Base-by-base conservation (phyloP, 805 yeast species). In the Soucietia sequanensis region DNA sequence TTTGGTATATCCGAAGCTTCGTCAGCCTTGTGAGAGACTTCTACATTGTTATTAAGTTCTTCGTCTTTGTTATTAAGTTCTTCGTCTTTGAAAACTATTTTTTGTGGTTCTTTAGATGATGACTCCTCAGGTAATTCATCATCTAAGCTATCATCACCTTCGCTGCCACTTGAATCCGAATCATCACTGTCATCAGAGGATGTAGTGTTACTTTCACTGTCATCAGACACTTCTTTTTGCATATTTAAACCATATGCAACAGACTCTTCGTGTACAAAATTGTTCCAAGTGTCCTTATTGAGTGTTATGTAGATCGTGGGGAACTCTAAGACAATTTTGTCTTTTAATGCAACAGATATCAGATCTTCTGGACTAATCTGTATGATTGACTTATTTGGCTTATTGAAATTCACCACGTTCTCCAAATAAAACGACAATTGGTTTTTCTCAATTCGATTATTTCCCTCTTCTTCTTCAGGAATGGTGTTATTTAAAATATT, bases 291-390 rank as follows among this genome's bases (percentile, higher is more conserved):
- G 12, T 31, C 16, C 10, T 38, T 41, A 16, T 38, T 38, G 4
- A 47, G 36, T 1, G 72, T 62, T 1, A 83, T 65, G 37, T 65
- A 70, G 4, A 88, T 63, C 0, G 89, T 81, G 0, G 96, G 95
- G 45, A 75, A 88, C 52, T 88, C 96, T 23, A 87, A 68, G 0
- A 88, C 84, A 0, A 79, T 67, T 37, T 70, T 69, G 23, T 78
- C 78, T 38, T 63, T 61, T n/a, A 88, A 46, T 1, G 67, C 65
- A 16, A 72, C 75, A 0, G 74, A 73, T 2, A 85, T 47, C 15
- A 62, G 38, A n/a, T 44, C 46, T 1, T 48, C 56, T 0, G 54
- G 34, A 14, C 66, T 60, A 11, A 80, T 25, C 26, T 54, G 50
- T 2, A 78, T 56, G 17, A 75, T 48, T 21, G 65, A 59, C 15